Evolutionary conservation across 129 eudicot species (phyloP).

Genomic region (Arctium lappa): DNA sequence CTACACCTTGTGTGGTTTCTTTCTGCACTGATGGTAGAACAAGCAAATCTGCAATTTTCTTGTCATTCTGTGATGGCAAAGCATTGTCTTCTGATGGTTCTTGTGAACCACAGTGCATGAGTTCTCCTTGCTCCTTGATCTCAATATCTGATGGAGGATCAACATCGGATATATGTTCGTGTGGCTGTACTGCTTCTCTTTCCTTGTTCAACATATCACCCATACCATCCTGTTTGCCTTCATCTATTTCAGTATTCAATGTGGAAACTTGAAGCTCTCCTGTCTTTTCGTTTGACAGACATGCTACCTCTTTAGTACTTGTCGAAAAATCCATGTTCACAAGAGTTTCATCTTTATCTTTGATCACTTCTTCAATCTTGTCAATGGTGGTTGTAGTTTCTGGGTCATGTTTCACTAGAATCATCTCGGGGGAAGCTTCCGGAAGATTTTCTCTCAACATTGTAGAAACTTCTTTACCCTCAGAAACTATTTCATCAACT

Average conservation of each 20-base stretch:
- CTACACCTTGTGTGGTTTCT: slow-evolving; percentile 5
- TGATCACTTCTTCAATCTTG: slow-evolving; percentile 13
- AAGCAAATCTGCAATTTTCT: slow-evolving; percentile 2
- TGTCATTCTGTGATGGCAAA: slow-evolving; percentile 6
- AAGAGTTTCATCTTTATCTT: not conserved
- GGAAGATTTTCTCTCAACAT: slow-evolving; percentile 4
- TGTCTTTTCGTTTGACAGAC: not conserved
- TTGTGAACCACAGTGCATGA: not conserved
- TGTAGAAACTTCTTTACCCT: slow-evolving; percentile 12
- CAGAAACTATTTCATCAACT: slow-evolving; percentile 15
- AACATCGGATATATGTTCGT: slow-evolving; percentile 4
- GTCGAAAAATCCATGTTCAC: not conserved
- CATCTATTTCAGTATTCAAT: slow-evolving; percentile 10
- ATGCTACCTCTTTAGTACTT: slow-evolving; percentile 2
- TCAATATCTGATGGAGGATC: slow-evolving; percentile 8
- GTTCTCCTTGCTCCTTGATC: slow-evolving; percentile 11
- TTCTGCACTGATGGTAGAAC: not conserved
- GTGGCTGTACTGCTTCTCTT: slow-evolving; percentile 11
- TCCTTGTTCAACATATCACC: slow-evolving; percentile 12
- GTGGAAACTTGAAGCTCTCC: slow-evolving; percentile 23
- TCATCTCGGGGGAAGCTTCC: slow-evolving; percentile 20
- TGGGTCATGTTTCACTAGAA: slow-evolving; percentile 2
- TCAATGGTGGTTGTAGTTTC: slow-evolving; percentile 12
- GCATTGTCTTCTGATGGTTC: slow-evolving; percentile 16
- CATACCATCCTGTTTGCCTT: slow-evolving; percentile 10